A percentile compares a stretch with the other conserved stretches of the same genome.
phyloP scores from a whole-genome alignment of 176 grass and related monocot species.

The Ananas comosus region DNA sequence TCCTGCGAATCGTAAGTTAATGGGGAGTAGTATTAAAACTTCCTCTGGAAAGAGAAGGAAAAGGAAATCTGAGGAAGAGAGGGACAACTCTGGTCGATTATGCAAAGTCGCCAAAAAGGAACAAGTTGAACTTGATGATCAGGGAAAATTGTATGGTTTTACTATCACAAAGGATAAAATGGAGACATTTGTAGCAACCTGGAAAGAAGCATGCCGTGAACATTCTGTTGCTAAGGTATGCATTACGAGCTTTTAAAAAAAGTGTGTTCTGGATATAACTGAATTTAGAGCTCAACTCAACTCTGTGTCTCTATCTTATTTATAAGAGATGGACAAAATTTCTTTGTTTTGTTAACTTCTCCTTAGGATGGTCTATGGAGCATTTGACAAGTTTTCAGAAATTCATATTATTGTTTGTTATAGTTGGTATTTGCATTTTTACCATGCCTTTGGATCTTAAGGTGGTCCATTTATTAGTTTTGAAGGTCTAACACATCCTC shows the following conservation, averaged over 20 bases:
- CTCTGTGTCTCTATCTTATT: too few relatives aligned
- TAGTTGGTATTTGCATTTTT: too few relatives aligned
- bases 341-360: neutral
- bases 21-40: slow-evolving; percentile 11
- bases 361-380: neutral
- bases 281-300: too few relatives aligned
- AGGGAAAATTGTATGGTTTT: slow-evolving; percentile 22
- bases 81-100: slow-evolving; percentile 21
- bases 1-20: slow-evolving; percentile 29
- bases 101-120: slow-evolving; percentile 38
- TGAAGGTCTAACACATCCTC: too few relatives aligned
- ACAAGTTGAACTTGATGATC: slow-evolving; percentile 21
- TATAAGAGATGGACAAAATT: neutral
- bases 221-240: slow-evolving; percentile 68
- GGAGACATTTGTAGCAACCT: slow-evolving; percentile 76
- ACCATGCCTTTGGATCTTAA: too few relatives aligned
- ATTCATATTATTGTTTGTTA: too few relatives aligned
- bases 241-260: slow-evolving; percentile 16
- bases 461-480: too few relatives aligned
- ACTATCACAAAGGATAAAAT: slow-evolving; percentile 37
- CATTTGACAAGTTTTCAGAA: neutral
- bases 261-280: neutral
- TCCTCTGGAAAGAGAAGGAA: slow-evolving; percentile 49
- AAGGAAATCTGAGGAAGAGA: slow-evolving; percentile 45
- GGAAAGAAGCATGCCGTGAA: slow-evolving; percentile 76